Conservation (phyloP, 805 yeast genomes). For the Cyberlindnera veronae region DNA sequence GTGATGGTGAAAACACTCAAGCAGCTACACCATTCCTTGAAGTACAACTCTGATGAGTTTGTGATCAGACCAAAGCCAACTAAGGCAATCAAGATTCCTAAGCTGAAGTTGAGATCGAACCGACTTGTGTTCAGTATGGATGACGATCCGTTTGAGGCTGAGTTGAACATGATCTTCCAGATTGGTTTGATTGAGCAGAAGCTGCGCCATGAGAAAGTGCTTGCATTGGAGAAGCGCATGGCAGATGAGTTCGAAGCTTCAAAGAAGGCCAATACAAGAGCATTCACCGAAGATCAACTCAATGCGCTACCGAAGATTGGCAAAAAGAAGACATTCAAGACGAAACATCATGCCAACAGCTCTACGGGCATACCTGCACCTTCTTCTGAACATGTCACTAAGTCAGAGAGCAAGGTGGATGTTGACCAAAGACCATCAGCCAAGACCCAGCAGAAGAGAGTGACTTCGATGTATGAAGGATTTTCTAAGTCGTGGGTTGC, state of each 20-base stretch:
- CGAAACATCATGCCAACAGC: slow-evolving; percentile 5
- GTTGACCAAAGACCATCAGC: background rate
- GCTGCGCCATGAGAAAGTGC: slow-evolving; percentile 49
- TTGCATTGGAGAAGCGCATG: slow-evolving; percentile 36
- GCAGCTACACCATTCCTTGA: slow-evolving; percentile 53
- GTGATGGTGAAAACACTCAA: slow-evolving; percentile 62
- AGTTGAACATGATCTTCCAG: slow-evolving; percentile 60
- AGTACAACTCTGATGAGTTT: slow-evolving; percentile 35
- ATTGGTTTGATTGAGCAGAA: slow-evolving; percentile 67
- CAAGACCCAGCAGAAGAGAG: background rate
- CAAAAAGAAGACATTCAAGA: slow-evolving; percentile 6
- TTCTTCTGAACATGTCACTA: too few species aligned
- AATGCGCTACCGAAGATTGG: slow-evolving; percentile 1
- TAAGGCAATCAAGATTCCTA: slow-evolving; percentile 50
- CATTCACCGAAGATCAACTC: slow-evolving; percentile 10
- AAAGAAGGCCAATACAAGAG: slow-evolving; percentile 11
- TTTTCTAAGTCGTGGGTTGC: slow-evolving; percentile 70
- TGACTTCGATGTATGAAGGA: slow-evolving; percentile 35
- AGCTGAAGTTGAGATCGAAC: slow-evolving; percentile 50
- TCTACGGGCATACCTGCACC: too few species aligned
- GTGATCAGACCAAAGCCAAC: slow-evolving; percentile 38
- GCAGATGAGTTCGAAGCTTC: slow-evolving; percentile 17
- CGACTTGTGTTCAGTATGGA: slow-evolving; percentile 65
- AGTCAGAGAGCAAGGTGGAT: background rate
- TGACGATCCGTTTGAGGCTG: slow-evolving; percentile 87